phyloP scores from a whole-genome alignment of 495 filamentous ascomycete species.

The Trichoderma parareesei region DNA sequence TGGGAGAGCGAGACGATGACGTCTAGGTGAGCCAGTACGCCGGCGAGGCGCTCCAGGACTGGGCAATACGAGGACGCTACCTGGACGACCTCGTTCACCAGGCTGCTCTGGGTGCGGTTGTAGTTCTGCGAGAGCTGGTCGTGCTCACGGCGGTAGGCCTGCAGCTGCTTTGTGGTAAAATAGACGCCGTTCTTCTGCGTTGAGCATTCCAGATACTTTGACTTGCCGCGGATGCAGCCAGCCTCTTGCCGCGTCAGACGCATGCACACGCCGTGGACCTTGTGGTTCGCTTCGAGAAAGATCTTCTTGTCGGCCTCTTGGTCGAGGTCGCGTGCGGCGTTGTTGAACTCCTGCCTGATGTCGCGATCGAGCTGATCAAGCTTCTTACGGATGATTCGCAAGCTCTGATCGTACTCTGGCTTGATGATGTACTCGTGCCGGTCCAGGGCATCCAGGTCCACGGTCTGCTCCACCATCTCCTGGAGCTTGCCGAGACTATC shows the following conservation, averaged over 20 bases:
- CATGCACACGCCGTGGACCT: conserved; percentile 94
- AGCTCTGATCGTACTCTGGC: conserved; percentile 88
- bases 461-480: conserved; percentile 98
- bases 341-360: conserved; percentile 76
- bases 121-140: conserved; percentile 94
- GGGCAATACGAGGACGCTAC: conserved; percentile 94
- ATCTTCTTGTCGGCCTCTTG: conserved; percentile 97
- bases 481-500: conserved; percentile 78
- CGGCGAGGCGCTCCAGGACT: conserved; percentile 83
- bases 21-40: conserved; percentile 86
- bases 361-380: conserved; percentile 76
- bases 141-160: conserved; percentile 76
- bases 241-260: conserved; percentile 87
- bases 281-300: conserved; percentile 85
- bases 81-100: conserved; percentile 86
- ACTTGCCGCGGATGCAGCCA: conserved; percentile 84
- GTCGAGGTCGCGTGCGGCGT: conserved; percentile 71
- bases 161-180: conserved; percentile 86
- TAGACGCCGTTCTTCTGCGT: conserved; percentile 99
- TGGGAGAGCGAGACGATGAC: conserved; percentile 96
- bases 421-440: conserved; percentile 99
- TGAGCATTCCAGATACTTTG: conserved; percentile 85
- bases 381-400: conserved; percentile 81
- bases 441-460: conserved; percentile 90
- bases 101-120: conserved; percentile 84